Percentiles rank a stretch among this genome's conserved stretches.
Evolutionary conservation across 371 early-diverging fungal species (phyloP).

Genomic region (Mucor irregularis): DNA sequence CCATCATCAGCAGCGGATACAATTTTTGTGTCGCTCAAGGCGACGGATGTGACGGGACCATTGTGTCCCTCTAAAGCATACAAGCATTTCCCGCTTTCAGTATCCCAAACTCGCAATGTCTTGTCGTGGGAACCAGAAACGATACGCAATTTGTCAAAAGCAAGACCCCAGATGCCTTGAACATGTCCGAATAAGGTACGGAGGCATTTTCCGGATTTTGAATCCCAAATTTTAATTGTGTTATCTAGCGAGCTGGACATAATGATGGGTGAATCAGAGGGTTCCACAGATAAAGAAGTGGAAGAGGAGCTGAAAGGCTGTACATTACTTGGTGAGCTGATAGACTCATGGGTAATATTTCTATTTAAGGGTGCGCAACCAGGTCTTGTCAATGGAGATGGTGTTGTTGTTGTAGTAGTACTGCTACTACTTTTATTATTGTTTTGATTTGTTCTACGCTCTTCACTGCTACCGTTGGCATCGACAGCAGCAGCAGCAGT

Average conservation of each 20-base stretch:
- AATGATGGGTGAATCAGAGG: constrained; percentile 54
- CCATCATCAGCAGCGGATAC: constrained; percentile 87
- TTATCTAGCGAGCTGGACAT: constrained; percentile 88
- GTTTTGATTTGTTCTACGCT: too few species aligned
- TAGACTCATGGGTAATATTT: background rate
- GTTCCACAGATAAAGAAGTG: constrained; percentile 5
- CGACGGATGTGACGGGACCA: constrained; percentile 76
- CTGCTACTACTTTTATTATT: too few species aligned
- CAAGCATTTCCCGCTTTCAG: constrained; percentile 78
- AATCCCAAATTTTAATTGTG: constrained; percentile 87
- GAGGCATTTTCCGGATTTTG: constrained; percentile 73
- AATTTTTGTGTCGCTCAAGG: constrained; percentile 85
- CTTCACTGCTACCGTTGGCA: too few species aligned
- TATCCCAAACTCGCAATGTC: constrained; percentile 91
- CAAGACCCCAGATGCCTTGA: constrained; percentile 87
- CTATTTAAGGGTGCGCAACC: background rate
- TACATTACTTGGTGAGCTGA: constrained; percentile 2
- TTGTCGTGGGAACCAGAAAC: constrained; percentile 91
- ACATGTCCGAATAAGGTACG: constrained; percentile 88
- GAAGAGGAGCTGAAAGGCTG: background rate
- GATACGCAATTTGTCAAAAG: constrained; percentile 87
- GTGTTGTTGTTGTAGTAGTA: background rate
- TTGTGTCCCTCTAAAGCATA: constrained; percentile 70
- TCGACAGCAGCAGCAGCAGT: background rate
- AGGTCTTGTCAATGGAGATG: background rate